phyloP scores from a whole-genome alignment of 805 yeast genomes.

The Teunomyces tritomae region DNA sequence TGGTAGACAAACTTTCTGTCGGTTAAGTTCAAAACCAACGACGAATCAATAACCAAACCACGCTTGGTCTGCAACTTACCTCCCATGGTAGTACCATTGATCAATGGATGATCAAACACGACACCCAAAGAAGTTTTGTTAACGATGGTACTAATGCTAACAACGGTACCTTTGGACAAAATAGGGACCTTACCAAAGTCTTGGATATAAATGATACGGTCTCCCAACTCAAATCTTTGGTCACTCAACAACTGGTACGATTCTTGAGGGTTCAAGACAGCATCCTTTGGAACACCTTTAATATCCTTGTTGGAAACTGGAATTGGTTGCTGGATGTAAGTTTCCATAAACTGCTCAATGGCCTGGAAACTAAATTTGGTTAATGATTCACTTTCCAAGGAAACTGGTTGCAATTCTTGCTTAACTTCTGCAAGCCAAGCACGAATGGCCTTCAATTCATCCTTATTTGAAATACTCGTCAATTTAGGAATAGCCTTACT shows the following conservation, averaged over 20 bases:
- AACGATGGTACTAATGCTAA: conserved; percentile 58
- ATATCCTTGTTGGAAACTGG: conserved; percentile 52
- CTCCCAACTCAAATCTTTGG: conserved; percentile 84
- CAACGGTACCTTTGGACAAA: conserved; percentile 87
- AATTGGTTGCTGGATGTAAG: conserved; percentile 44
- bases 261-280: conserved; percentile 71
- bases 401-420: conserved; percentile 54
- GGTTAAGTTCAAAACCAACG: conserved; percentile 75
- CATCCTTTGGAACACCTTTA: conserved; percentile 80
- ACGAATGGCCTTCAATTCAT: conserved; percentile 41
- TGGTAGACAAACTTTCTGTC: conserved; percentile 74
- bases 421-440: conserved; percentile 52
- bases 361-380: conserved; percentile 61
- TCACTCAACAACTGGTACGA: conserved; percentile 68
- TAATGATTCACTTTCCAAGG: conserved; percentile 75
- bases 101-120: conserved; percentile 76
- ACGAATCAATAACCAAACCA: conserved; percentile 80
- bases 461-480: conserved; percentile 35
- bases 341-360: conserved; percentile 61
- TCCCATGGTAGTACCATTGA: conserved; percentile 79
- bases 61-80: conserved; percentile 76
- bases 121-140: conserved; percentile 68
- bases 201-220: conserved; percentile 80
- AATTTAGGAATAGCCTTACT: conserved; percentile 36
- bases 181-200: conserved; percentile 87